These are phyloP conservation scores for Discostella pseudostelligera DNA, from an alignment of 108 stramenopile genomes.

Conservation along the genomic window DNA sequence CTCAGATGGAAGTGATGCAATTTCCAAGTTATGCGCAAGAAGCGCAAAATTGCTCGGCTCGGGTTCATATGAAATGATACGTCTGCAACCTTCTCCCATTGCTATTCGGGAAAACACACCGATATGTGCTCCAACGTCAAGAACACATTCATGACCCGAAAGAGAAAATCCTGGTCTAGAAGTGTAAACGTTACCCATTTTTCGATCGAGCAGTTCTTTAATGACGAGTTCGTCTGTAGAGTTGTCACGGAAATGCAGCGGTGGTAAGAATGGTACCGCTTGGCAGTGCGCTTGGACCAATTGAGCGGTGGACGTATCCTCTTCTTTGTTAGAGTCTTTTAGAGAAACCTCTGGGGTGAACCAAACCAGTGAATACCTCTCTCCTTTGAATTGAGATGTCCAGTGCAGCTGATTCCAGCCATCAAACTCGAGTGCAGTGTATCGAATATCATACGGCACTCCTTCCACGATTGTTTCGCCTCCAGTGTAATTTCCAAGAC, in stretches of 20 bases:
- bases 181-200: conserved; percentile 40
- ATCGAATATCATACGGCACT: conserved; percentile 65
- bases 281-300: conserved; percentile 31
- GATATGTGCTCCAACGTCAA: conserved; percentile 56
- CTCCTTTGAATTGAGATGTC: conserved; percentile 81
- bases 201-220: conserved; percentile 44
- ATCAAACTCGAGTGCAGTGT: conserved; percentile 85
- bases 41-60: conserved; percentile 48
- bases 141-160: conserved; percentile 31
- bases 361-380: conserved; percentile 89
- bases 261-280: conserved; percentile 35
- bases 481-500: conserved; percentile 83
- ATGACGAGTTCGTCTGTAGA: conserved; percentile 59
- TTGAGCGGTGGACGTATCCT: conserved; percentile 1
- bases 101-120: conserved; percentile 51
- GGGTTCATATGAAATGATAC: conserved; percentile 55
- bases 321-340: conserved; percentile 16
- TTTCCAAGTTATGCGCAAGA: conserved; percentile 42
- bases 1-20: background rate
- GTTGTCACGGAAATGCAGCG: conserved; percentile 33
- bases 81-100: conserved; percentile 41
- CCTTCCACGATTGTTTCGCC: conserved; percentile 86
- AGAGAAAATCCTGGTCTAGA: conserved; percentile 38
- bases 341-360: conserved; percentile 73
- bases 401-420: conserved; percentile 92